Conservation (phyloP, 345 rosid genomes). For the Eucalyptus tenuipes region DNA sequence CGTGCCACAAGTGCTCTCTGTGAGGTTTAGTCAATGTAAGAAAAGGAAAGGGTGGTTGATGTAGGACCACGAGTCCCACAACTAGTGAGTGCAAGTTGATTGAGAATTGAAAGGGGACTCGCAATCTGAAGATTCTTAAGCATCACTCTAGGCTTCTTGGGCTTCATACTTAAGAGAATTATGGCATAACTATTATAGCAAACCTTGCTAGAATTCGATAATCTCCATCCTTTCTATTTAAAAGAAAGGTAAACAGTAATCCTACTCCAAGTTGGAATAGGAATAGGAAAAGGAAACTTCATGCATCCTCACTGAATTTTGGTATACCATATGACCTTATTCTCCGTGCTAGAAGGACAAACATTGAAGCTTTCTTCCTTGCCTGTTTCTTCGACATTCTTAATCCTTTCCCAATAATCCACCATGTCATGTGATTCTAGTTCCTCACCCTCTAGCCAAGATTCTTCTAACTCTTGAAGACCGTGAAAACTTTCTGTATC, state of each 20-base stretch:
- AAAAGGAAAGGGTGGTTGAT: background rate
- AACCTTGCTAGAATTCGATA: background rate
- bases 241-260: background rate
- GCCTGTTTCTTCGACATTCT: background rate
- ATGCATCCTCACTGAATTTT: background rate
- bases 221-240: background rate
- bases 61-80: background rate
- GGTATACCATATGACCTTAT: background rate
- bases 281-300: background rate
- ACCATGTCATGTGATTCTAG: background rate
- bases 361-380: background rate
- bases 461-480: background rate
- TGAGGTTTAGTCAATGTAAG: background rate
- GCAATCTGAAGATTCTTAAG: background rate
- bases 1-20: background rate
- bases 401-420: background rate
- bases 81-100: background rate
- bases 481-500: background rate
- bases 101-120: background rate
- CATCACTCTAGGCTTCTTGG: background rate
- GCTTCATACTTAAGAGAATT: background rate
- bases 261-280: background rate
- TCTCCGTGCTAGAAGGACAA: background rate
- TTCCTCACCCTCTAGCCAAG: background rate
- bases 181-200: background rate